Base-by-base conservation (phyloP, 306 rosid genomes). In the Vicia sativa region DNA sequence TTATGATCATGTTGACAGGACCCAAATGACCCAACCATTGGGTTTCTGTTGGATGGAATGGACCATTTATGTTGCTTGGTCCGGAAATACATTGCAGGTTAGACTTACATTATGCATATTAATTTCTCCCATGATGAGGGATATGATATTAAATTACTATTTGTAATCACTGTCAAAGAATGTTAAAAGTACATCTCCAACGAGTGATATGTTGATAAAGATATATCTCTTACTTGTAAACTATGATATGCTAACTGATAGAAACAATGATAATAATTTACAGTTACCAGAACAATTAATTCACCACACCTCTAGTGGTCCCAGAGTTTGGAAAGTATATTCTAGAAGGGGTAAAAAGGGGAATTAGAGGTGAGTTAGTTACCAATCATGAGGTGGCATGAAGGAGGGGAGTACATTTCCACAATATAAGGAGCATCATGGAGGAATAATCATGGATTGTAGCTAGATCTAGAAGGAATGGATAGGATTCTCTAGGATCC, bases 1-100 rank as follows among this genome's bases (percentile, higher is more conserved):
- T 9, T 41, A 10, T 65, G 61, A 13, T 72, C 46, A 73, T 48
- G 58, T 64, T 81, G 82, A 67, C 84, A 93, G 99, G 99, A 93
- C 73, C 95, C 95, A 46, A 93, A 88, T 76, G 99, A 93, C 83
- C 96, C 99, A 79, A 88, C 96, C 43, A 88, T 90, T 75, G 99
- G 99, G 52, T 93, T 90, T 82, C 50, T 93, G 68, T 80, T 90
- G 77, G 97, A 93, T 78, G 99, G 99, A 76, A 90, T 93, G 93
- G 96, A 90, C 81, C 89, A 75, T 50, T 85, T 93, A 52, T 90
- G 99, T 79, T 86, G 97, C 78, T 85, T 93, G 84, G 97, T 93
- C 56, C 97, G 97, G 80, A 93, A 93, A 73, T 93, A 93, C 58
- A 90, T 90, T 77, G 84, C 97, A 82, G 99, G 99, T 93, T 74